A percentile compares a stretch with the other conserved stretches of the same genome.
These are phyloP conservation scores for Ramaria sp. DNA, from an alignment of 768 basidiomycete species.

Conservation along the genomic window DNA sequence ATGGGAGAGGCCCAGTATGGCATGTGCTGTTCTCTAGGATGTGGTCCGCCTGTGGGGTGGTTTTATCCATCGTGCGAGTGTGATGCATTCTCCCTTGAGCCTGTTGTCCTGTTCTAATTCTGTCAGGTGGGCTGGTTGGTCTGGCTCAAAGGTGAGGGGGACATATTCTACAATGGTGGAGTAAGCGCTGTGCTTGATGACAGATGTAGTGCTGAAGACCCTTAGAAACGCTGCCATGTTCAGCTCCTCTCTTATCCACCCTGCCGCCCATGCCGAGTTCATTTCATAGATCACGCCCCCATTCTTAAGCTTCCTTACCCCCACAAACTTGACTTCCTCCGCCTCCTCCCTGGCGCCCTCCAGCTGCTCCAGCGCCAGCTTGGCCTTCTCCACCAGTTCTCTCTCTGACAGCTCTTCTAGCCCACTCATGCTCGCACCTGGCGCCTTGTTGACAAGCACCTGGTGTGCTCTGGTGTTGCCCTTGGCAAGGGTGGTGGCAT, in stretches of 20 bases:
- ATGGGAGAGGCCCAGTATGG: not conserved
- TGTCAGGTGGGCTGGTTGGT: not conserved
- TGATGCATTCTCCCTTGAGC: not conserved
- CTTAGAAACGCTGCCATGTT: not conserved
- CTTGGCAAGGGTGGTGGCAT: not conserved
- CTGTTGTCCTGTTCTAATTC: not conserved
- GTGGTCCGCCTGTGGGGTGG: not conserved
- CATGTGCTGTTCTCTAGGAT: not conserved
- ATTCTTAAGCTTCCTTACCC: not conserved
- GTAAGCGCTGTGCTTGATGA: not conserved
- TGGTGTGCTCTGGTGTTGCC: not conserved
- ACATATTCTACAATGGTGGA: not conserved
- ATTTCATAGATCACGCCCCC: not conserved
- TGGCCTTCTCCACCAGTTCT: not conserved
- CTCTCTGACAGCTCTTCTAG: not conserved
- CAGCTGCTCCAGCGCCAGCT: not conserved
- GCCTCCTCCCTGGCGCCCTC: not conserved
- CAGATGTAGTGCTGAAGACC: not conserved
- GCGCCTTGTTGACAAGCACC: not conserved
- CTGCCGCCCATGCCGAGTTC: not conserved
- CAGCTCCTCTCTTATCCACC: not conserved
- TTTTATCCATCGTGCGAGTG: not conserved
- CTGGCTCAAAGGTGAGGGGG: not conserved
- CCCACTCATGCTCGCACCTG: not conserved
- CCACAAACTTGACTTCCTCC: not conserved